phyloP scores from a whole-genome alignment of 768 basidiomycete species.

The Cystobasidium onofrii region DNA sequence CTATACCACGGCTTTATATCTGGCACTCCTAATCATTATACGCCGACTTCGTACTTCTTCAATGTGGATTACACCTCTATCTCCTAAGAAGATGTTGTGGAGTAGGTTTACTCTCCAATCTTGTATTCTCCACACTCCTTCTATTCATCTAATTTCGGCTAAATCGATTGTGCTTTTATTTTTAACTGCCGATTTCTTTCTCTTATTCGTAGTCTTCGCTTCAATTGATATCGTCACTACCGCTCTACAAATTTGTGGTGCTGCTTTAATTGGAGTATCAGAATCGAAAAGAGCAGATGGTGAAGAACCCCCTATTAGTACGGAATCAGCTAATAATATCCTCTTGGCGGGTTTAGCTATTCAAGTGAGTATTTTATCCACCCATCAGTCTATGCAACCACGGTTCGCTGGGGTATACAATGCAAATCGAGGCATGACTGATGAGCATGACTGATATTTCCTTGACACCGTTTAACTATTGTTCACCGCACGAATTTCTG shows the following conservation, averaged over 20 bases:
- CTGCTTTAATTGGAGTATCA: slow-evolving; percentile 45
- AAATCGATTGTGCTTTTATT: no score
- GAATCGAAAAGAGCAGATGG: slow-evolving; percentile 41
- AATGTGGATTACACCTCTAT: neutral
- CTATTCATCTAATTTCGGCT: no score
- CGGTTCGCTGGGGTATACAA: no score
- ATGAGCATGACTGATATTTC: no score
- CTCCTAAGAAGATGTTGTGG: neutral
- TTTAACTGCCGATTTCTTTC: neutral
- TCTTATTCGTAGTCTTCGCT: slow-evolving; percentile 40
- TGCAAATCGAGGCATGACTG: no score
- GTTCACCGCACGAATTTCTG: no score
- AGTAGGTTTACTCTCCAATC: neutral
- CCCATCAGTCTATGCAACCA: no score
- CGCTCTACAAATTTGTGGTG: slow-evolving; percentile 45
- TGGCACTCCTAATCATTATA: slow-evolving; percentile 42
- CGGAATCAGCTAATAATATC: slow-evolving; percentile 45
- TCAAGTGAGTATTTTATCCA: slow-evolving; percentile 42
- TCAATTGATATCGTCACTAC: slow-evolving; percentile 43
- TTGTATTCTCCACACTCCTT: neutral
- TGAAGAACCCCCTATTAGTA: slow-evolving; percentile 37
- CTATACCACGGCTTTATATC: slow-evolving; percentile 45
- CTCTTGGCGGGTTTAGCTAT: slow-evolving; percentile 45
- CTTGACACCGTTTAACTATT: no score
- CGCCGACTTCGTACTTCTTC: slow-evolving; percentile 17